These are phyloP conservation scores for Polytrichum formosum DNA, from an alignment of 225 moss, liverwort and hornwort species.

Conservation along the genomic window DNA sequence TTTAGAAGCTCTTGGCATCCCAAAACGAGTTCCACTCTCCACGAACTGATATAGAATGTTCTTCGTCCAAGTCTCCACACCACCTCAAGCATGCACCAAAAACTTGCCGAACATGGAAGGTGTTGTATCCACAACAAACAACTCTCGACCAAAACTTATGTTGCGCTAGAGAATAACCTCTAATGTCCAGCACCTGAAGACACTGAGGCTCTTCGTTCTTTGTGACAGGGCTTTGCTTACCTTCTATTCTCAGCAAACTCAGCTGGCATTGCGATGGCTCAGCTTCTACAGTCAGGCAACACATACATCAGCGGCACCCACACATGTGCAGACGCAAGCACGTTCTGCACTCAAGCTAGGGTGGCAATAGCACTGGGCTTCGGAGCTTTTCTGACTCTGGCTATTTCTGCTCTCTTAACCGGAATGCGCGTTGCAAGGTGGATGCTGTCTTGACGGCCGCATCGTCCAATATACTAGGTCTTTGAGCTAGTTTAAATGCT, in stretches of 20 bases:
- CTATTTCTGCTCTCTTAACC: slow-evolving; percentile 43
- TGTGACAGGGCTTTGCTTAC: slow-evolving; percentile 51
- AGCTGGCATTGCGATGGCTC: slow-evolving; percentile 52
- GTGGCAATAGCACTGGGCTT: slow-evolving; percentile 49
- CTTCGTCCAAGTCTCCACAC: too few relatives aligned
- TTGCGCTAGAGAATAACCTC: too few relatives aligned
- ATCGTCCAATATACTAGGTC: background rate
- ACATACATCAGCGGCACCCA: slow-evolving; percentile 21
- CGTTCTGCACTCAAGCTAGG: slow-evolving; percentile 51
- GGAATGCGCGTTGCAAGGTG: slow-evolving; percentile 62
- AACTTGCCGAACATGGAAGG: too few relatives aligned
- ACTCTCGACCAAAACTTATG: too few relatives aligned
- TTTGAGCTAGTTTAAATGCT: slow-evolving; percentile 8
- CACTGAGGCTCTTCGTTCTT: background rate
- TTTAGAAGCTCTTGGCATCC: too few relatives aligned
- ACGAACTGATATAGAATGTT: too few relatives aligned
- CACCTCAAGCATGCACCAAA: too few relatives aligned
- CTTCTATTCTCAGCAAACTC: slow-evolving; percentile 58
- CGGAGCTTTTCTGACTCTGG: slow-evolving; percentile 57
- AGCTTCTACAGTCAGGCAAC: slow-evolving; percentile 42
- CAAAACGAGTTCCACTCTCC: too few relatives aligned
- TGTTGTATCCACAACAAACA: too few relatives aligned
- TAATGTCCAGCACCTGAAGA: too few relatives aligned
- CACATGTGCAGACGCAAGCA: slow-evolving; percentile 33
- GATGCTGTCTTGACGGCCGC: slow-evolving; percentile 38